Conservation (phyloP, 805 yeast species). For the Spencermartinsiella europaea region DNA sequence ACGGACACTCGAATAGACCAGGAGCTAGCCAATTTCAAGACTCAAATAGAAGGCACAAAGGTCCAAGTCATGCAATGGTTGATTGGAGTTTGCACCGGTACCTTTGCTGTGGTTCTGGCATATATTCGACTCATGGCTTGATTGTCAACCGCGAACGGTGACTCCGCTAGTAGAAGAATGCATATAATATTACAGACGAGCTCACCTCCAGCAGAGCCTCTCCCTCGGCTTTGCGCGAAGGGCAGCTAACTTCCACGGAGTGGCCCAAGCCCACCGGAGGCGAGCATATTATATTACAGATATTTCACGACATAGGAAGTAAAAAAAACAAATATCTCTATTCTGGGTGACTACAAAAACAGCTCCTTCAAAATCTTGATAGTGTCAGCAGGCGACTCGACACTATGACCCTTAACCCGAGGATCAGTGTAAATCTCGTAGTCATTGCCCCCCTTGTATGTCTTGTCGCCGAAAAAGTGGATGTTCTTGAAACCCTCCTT, state of each 20-base stretch:
- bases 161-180: too few relatives aligned
- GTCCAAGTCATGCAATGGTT: constrained; percentile 98
- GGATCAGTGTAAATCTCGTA: constrained; percentile 89
- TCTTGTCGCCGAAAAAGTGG: constrained; percentile 98
- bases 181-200: neutral
- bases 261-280: too few relatives aligned
- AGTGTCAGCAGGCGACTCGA: constrained; percentile 84
- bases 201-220: neutral
- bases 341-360: constrained; percentile 49
- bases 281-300: too few relatives aligned
- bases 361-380: constrained; percentile 76
- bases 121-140: constrained; percentile 76
- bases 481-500: constrained; percentile 78
- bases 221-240: too few relatives aligned
- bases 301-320: too few relatives aligned
- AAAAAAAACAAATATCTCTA: too few relatives aligned
- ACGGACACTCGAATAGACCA: constrained; percentile 93
- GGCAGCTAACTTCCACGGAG: too few relatives aligned
- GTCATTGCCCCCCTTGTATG: constrained; percentile 96
- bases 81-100: constrained; percentile 97
- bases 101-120: constrained; percentile 88
- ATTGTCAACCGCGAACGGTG: neutral
- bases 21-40: constrained; percentile 89
- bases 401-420: constrained; percentile 96
- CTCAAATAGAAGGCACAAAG: constrained; percentile 91